phyloP scores from a whole-genome alignment of 306 rosid species.

The Luffa acutangula region DNA sequence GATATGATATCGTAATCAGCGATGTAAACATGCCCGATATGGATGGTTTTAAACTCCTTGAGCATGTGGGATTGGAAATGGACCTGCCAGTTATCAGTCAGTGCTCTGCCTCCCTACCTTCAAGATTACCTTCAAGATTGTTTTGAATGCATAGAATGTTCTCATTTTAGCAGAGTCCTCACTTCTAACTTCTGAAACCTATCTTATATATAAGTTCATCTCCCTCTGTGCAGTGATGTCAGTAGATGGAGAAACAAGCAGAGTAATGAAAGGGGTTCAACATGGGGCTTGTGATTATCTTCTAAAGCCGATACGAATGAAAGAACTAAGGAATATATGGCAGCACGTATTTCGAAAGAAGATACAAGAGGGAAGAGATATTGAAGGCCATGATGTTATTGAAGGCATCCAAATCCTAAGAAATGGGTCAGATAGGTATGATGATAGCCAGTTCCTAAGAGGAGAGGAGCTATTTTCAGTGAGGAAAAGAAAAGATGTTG shows the following conservation, averaged over 20 bases:
- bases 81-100: conserved; percentile 97
- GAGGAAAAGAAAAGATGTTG: conserved; percentile 70
- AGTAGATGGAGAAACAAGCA: conserved; percentile 90
- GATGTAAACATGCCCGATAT: conserved; percentile 99
- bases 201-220: neutral
- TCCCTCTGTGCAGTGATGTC: conserved; percentile 77
- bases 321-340: conserved; percentile 91
- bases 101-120: conserved; percentile 32
- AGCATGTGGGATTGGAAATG: conserved; percentile 99
- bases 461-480: conserved; percentile 47
- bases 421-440: conserved; percentile 63
- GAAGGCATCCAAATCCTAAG: conserved; percentile 50
- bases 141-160: conserved; percentile 17
- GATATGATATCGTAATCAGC: conserved; percentile 86
- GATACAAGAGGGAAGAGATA: conserved; percentile 78
- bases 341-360: conserved; percentile 87
- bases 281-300: conserved; percentile 99
- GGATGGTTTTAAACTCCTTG: conserved; percentile 99
- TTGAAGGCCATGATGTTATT: conserved; percentile 57
- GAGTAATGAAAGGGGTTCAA: conserved; percentile 98
- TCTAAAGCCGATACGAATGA: conserved; percentile 95
- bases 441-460: conserved; percentile 49
- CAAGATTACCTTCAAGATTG: conserved; percentile 22
- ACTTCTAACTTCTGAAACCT: neutral
- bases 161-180: neutral